phyloP scores from a whole-genome alignment of 108 stramenopile species.

The Skeletonema menzelii region DNA sequence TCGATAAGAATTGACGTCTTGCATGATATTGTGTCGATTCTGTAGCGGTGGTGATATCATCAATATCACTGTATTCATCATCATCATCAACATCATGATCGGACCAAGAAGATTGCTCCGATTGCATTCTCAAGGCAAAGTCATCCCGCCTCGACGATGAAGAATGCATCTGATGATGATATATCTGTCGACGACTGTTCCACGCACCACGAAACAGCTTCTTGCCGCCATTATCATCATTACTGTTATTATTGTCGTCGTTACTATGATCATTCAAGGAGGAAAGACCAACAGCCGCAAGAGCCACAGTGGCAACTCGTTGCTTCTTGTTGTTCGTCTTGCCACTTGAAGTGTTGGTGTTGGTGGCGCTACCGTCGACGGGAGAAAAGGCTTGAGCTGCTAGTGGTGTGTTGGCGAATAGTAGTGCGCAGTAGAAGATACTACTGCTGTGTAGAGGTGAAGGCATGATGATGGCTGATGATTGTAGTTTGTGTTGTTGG shows the following conservation, averaged over 20 bases:
- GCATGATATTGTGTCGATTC: not conserved
- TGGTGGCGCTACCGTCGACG: not conserved
- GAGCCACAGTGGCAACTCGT: not conserved
- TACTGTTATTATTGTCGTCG: no score
- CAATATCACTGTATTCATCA: not conserved
- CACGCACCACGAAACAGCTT: not conserved
- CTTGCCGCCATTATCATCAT: not conserved
- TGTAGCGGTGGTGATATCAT: not conserved
- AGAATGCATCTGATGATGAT: not conserved
- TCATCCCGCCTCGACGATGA: not conserved
- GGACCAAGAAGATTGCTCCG: not conserved
- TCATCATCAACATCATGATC: not conserved
- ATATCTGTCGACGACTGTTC: not conserved
- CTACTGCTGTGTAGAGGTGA: not conserved
- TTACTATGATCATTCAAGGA: not conserved
- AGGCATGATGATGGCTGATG: no score
- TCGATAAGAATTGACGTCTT: slow-evolving; percentile 26
- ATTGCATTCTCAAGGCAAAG: slow-evolving; percentile 2
- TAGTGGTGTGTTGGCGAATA: not conserved
- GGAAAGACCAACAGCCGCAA: not conserved
- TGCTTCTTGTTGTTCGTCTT: not conserved
- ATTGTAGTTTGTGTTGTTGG: no score
- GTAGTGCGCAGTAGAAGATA: not conserved
- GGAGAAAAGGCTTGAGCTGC: not conserved
- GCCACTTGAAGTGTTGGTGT: not conserved